These are phyloP conservation scores for Starmerella scarabaei DNA, from an alignment of 805 yeast species.

Conservation along the genomic window DNA sequence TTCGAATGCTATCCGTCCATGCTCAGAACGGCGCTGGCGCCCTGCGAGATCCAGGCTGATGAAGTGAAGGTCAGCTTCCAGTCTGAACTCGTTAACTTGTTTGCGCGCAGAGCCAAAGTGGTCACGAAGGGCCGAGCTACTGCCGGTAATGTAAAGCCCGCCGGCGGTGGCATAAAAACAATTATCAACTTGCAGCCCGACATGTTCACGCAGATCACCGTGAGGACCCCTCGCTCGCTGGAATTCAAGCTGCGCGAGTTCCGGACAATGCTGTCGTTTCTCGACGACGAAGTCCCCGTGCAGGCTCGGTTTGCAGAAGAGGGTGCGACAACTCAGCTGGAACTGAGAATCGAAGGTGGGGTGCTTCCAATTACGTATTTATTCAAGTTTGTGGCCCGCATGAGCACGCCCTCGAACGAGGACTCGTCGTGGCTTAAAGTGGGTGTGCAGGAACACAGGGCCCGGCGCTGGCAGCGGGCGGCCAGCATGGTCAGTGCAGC, in stretches of 20 bases:
- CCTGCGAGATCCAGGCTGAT: conserved; percentile 18
- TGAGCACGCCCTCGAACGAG: neutral
- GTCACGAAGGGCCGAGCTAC: neutral
- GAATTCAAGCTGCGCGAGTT: conserved; percentile 19
- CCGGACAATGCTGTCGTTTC: conserved; percentile 13
- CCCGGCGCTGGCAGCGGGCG: neutral
- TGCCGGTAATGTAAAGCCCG: neutral
- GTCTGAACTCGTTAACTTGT: conserved; percentile 8
- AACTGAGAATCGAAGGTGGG: conserved; percentile 4
- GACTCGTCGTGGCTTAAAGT: neutral
- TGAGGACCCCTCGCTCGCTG: conserved; percentile 16
- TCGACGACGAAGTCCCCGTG: conserved; percentile 9
- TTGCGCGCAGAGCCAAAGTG: conserved; percentile 6
- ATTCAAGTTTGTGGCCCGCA: conserved; percentile 12
- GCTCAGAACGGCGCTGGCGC: conserved; percentile 15
- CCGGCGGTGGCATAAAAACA: conserved; percentile 14
- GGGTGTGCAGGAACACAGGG: neutral
- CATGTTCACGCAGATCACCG: conserved; percentile 14
- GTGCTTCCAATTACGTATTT: conserved; percentile 7
- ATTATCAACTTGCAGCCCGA: conserved; percentile 14
- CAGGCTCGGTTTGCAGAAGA: conserved; percentile 7
- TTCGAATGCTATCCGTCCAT: conserved; percentile 14
- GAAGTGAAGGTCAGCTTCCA: conserved; percentile 16
- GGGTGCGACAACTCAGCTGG: conserved; percentile 9
- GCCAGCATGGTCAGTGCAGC: neutral